Conservation (phyloP, 768 basidiomycete species). For the Psilocybe azurescens region DNA sequence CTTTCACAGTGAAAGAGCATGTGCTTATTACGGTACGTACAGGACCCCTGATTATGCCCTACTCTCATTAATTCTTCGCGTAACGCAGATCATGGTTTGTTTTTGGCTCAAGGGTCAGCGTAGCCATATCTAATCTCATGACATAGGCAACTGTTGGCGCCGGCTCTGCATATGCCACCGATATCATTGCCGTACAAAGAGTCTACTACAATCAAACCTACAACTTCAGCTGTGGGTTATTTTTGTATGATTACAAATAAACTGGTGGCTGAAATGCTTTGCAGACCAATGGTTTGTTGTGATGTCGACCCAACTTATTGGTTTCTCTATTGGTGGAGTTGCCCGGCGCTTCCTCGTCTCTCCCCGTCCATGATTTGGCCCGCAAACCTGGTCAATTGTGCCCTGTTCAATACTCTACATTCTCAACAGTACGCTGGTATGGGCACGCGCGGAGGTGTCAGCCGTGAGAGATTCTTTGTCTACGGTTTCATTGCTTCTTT, state of each 20-base stretch:
- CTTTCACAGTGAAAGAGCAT: slow-evolving; percentile 80
- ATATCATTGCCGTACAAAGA: slow-evolving; percentile 71
- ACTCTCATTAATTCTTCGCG: neutral
- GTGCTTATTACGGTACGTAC: slow-evolving; percentile 57
- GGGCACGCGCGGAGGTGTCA: slow-evolving; percentile 62
- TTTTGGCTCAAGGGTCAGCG: slow-evolving; percentile 25
- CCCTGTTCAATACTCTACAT: slow-evolving; percentile 79
- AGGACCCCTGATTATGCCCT: neutral
- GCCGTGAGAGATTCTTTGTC: slow-evolving; percentile 74
- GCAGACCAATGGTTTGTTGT: slow-evolving; percentile 75
- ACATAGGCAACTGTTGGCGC: slow-evolving; percentile 63
- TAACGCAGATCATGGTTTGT: slow-evolving; percentile 39
- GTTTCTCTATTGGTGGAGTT: slow-evolving; percentile 79
- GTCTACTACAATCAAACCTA: slow-evolving; percentile 68
- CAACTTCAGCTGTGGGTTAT: slow-evolving; percentile 57
- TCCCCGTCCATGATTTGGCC: slow-evolving; percentile 76
- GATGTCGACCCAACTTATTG: slow-evolving; percentile 71
- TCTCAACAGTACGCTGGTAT: slow-evolving; percentile 69
- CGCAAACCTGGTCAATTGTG: slow-evolving; percentile 69
- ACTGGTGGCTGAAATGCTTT: neutral
- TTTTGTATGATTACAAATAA: neutral
- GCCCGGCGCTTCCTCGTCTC: slow-evolving; percentile 74
- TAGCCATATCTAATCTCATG: neutral
- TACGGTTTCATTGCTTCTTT: slow-evolving; percentile 61
- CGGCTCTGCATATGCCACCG: slow-evolving; percentile 71